These are phyloP conservation scores for Cladobotryum mycophilum DNA, from an alignment of 2,329 filamentous ascomycete species.

Conservation along the genomic window DNA sequence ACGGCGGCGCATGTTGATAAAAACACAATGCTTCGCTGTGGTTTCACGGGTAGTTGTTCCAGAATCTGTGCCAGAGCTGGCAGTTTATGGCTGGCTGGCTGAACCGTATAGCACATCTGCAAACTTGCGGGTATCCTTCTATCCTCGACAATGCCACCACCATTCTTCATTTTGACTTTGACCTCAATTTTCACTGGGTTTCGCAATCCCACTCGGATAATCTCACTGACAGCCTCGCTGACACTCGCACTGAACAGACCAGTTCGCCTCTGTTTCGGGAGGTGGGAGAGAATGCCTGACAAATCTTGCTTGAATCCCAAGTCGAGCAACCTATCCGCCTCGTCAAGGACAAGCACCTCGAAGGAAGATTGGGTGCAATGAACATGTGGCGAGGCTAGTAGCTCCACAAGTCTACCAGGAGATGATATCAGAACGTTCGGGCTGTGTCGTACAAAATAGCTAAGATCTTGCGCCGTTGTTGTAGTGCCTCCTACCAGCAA, in stretches of 20 bases:
- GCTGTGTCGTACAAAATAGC: constrained; percentile 72
- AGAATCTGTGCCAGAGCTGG: constrained; percentile 68
- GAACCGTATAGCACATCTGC: constrained; percentile 80
- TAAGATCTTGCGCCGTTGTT: constrained; percentile 80
- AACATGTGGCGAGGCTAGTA: constrained; percentile 79
- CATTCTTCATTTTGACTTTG: constrained; percentile 67
- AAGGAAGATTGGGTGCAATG: constrained; percentile 85
- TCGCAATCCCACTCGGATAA: constrained; percentile 83
- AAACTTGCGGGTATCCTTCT: constrained; percentile 85
- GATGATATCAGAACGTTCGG: constrained; percentile 89
- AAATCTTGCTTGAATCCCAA: constrained; percentile 90
- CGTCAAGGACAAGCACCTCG: constrained; percentile 86
- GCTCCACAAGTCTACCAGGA: constrained; percentile 80
- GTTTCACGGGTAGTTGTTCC: constrained; percentile 60
- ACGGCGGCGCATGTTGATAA: constrained; percentile 91
- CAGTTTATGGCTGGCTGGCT: constrained; percentile 72
- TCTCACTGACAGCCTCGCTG: constrained; percentile 89
- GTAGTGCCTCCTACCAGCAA: constrained; percentile 75
- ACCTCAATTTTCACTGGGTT: constrained; percentile 95
- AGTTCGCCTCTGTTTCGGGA: constrained; percentile 90
- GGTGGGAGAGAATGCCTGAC: constrained; percentile 71
- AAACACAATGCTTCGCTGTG: constrained; percentile 84
- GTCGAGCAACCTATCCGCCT: constrained; percentile 88
- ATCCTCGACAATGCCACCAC: constrained; percentile 64
- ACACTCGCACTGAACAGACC: constrained; percentile 93